Base-by-base conservation (phyloP, 495 filamentous ascomycete genomes). In the Friedmanniomyces simplex region DNA sequence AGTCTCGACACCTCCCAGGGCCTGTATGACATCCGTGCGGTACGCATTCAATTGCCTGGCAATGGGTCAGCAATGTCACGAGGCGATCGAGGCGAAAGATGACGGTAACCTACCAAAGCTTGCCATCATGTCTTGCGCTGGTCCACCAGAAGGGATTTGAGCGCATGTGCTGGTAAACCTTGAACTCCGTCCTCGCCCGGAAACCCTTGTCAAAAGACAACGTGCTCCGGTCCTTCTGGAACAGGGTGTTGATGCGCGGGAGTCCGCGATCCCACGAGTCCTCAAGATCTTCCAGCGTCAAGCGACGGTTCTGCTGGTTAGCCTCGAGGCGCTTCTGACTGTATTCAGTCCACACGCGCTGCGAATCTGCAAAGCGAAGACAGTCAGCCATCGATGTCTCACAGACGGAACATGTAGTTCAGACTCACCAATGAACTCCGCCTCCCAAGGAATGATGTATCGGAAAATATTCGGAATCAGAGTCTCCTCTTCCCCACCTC, bases 391-490 rank as follows among this genome's bases (percentile, higher is more conserved):
- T 8, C 16, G 16, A 16, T 16, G 34, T 16, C 16, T 37, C 34
- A 37, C 8, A 37, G 8, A 37, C 34, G 8, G 34, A 8, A 37
- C n/a, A 37, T 37, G 34, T 16, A 37, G 34, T 37, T 37, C 34
- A 16, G 16, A 8, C 34, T 37, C 16, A 37, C 21, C 43, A 66
- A 96, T 96, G 73, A 99, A 99, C 66, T 99, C 94, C 26, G 91
- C 89, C 68, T 97, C 94, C 94, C 94, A 99, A 2, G 94, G 91
- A 61, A 97, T 95, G 71, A 99, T 99, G 74, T 99, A 99, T 43
- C 94, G 86, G 82, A 96, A 96, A 67, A 99, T 99, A 67, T 97
- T 97, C 0, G 94, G 94, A 54, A 99, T 99, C 52, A 99, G 72
- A 0, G 95, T 97, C 69, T 97, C 93, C 65, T 96, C 94, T 69